These are phyloP conservation scores for Naganishia vaughanmartiniae DNA, from an alignment of 768 basidiomycete genomes.

Conservation along the genomic window DNA sequence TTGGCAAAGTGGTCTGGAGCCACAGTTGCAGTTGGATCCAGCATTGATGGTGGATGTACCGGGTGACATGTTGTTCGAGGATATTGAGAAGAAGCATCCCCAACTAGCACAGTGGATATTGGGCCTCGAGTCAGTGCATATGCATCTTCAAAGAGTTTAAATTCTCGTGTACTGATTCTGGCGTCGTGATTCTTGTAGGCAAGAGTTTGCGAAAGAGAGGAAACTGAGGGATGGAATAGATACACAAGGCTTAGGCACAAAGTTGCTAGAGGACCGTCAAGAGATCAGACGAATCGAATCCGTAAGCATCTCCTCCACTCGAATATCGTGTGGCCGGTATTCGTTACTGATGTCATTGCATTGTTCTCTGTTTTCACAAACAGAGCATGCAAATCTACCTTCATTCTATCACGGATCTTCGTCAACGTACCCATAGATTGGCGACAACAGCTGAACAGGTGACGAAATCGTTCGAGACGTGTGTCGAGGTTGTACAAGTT, in stretches of 20 bases:
- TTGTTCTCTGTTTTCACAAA: not conserved
- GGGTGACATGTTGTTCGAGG: constrained; percentile 28
- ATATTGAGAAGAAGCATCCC: constrained; percentile 29
- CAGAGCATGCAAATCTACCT: constrained; percentile 31
- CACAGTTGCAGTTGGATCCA: constrained; percentile 17
- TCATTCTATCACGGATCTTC: constrained; percentile 24
- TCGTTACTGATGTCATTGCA: not conserved
- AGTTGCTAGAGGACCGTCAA: constrained; percentile 23
- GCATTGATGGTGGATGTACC: constrained; percentile 26
- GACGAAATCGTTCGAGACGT: constrained; percentile 21
- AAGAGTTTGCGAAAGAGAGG: constrained; percentile 20
- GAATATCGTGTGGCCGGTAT: not conserved
- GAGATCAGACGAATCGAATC: constrained; percentile 23
- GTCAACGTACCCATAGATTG: constrained; percentile 19
- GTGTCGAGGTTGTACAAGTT: constrained; percentile 24
- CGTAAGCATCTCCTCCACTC: not conserved
- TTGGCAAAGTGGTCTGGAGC: constrained; percentile 27
- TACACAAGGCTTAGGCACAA: constrained; percentile 19
- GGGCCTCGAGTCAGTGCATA: constrained; percentile 20
- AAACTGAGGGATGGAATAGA: constrained; percentile 26
- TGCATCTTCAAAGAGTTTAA: not conserved
- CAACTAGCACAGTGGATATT: constrained; percentile 24
- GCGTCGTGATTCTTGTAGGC: constrained; percentile 1
- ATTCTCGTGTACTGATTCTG: not conserved
- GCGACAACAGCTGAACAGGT: constrained; percentile 15